Conservation (phyloP, 345 rosid species). For the Combretum micranthum region DNA sequence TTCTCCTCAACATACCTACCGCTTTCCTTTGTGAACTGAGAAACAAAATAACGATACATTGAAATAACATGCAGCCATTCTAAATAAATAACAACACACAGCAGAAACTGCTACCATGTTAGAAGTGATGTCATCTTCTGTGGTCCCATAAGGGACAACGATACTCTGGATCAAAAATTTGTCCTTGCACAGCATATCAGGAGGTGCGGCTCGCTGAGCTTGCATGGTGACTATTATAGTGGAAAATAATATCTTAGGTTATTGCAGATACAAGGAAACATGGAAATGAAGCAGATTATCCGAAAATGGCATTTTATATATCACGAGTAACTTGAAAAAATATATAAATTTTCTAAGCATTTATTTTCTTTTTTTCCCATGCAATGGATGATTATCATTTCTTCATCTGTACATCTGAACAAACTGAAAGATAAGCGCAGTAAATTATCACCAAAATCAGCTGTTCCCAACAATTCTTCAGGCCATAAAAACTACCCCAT, state of each 20-base stretch:
- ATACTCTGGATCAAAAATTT: slow-evolving; percentile 52
- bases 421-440: too few species aligned
- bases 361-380: neutral
- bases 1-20: slow-evolving; percentile 35
- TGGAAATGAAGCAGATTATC: neutral
- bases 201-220: slow-evolving; percentile 41
- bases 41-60: slow-evolving; percentile 1
- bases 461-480: too few species aligned
- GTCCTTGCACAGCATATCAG: slow-evolving; percentile 48
- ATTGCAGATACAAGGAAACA: neutral
- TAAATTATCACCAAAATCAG: too few species aligned
- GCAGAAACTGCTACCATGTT: slow-evolving; percentile 18
- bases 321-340: too few species aligned
- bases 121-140: slow-evolving; percentile 38
- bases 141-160: slow-evolving; percentile 31
- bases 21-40: slow-evolving; percentile 37
- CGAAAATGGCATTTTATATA: too few species aligned
- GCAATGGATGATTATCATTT: neutral
- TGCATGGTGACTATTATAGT: slow-evolving; percentile 41
- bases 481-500: too few species aligned
- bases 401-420: too few species aligned
- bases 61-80: neutral
- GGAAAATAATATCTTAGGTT: neutral
- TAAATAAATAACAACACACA: slow-evolving; percentile 1
- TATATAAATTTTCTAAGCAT: neutral